Base-by-base conservation (phyloP, 495 filamentous ascomycete species). In the Penicillium macrosclerotiorum region DNA sequence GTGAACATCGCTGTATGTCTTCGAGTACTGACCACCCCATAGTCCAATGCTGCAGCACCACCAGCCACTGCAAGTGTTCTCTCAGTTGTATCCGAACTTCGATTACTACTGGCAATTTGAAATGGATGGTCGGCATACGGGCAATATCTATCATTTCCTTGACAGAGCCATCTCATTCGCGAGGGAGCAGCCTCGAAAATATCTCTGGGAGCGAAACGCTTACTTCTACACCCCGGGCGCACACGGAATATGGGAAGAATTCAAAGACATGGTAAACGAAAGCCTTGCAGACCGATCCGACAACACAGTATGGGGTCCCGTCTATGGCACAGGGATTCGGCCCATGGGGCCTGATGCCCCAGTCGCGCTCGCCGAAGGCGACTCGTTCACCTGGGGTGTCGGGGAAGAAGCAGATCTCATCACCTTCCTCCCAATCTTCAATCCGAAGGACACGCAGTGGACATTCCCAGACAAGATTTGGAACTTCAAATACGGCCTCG, bases 71-170 rank as follows among this genome's bases (percentile, higher is more conserved):
- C 63, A 72, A 32, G 62, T 71, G 33, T 89, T 90, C 54, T 79
- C 81, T 35, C 74, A 82, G 45, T 71, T 81, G 19, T 77, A 85
- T 47, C 84, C 84, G 0, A 78, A 88, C 45, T 90, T 86, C 46
- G 83, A 86, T 41, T 86, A 74, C 54, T 74, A 86, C 42, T 90
- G 85, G 86, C 88, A 89, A 57, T 82, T 83, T 74, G 85, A 89
- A 51, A 76, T 85, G 58, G 85, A 90, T 55, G 76, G 77, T n/a
- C 77, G 87, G 16, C 78, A 81, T 43, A 85, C 79, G 0, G 85
- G 85, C 7, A 80, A 90, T 47, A 73, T 80, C 59, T 89, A 89
- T 58, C 78, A 88, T 51, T 74, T 88, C 36, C 65, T 89, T 13
- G 77, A 82, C 49, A 77, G 75, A 41, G 51, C 88, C 9, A 53